These are phyloP conservation scores for Medicago lupulina DNA, from an alignment of 306 rosid genomes.

Conservation along the genomic window DNA sequence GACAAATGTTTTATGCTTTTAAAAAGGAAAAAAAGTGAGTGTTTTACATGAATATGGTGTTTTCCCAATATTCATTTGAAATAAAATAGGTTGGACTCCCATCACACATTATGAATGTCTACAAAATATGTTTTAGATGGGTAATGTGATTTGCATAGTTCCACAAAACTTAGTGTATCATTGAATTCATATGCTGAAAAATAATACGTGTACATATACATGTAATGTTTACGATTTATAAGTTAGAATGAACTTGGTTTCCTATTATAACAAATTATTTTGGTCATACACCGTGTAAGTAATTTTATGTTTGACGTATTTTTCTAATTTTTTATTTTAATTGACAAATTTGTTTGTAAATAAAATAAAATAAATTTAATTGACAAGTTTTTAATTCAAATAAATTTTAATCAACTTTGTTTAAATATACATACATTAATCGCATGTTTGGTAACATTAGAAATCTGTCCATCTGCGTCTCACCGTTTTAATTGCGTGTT, in stretches of 20 bases:
- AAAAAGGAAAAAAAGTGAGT: neutral
- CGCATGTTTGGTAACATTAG: too few relatives aligned
- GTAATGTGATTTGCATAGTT: neutral
- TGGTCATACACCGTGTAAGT: neutral
- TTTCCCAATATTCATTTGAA: neutral
- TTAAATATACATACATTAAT: too few relatives aligned
- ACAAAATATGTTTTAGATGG: neutral
- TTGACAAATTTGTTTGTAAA: neutral
- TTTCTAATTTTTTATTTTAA: neutral
- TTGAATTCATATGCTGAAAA: neutral
- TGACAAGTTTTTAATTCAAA: too few relatives aligned
- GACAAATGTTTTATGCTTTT: neutral
- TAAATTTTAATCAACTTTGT: too few relatives aligned
- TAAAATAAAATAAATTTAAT: too few relatives aligned
- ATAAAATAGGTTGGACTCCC: neutral
- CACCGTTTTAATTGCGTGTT: too few relatives aligned
- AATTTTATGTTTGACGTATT: neutral
- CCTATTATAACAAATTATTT: neutral
- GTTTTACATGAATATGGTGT: neutral
- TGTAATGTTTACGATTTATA: neutral
- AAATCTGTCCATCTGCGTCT: neutral
- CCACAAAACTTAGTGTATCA: neutral
- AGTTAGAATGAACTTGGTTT: neutral
- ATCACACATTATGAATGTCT: constrained; percentile 2
- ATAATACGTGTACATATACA: neutral